Evolutionary conservation across 305 asterid genomes (phyloP), one percentile per base, ranked within the genome.

Genomic region (Plantago lanceolata): DNA sequence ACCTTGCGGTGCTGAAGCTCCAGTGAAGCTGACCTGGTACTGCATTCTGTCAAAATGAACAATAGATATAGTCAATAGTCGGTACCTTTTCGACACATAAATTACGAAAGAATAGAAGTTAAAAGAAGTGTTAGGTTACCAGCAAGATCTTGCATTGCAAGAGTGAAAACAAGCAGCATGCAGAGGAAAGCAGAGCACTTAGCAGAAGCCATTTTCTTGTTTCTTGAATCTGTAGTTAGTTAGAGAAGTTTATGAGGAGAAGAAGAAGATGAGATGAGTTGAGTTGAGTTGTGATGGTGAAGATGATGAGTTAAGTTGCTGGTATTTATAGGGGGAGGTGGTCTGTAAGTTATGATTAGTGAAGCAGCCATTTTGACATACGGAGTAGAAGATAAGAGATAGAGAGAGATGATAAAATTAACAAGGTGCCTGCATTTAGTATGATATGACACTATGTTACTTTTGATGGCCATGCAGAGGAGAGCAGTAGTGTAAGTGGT

Each of bases 301-400:
- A 2, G 29, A 0, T 55, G 52, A 43, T 55, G 52, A 43, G 31
- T 0, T n/a, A 21, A 49, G 69, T 28, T 51, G 69, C 20, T 51
- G 31, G 26, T 19, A 70, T 80, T 78, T 75, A 81, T 81, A 75
- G 67, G 58, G 71, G 58, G 48, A 62, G 33, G 16, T 8, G n/a
- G n/a, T 8, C 35, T 31, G 48, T 53, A 57, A 54, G 28, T 44
- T 64, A 81, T 81, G 84, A 81, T 81, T 78, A 74, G 73, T 56
- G 33, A 48, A 66, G 83, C 84, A 78, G 86, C 83, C 83, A 81
- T 71, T 71, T 71, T 4, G 63, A 21, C 31, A 8, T 48, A n/a
- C n/a, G n/a, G n/a, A n/a, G n/a, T n/a, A n/a, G n/a, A n/a, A n/a
- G n/a, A n/a, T n/a, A 21, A 45, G 55, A 4, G 8, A 6, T 4